phyloP scores from a whole-genome alignment of 2,329 filamentous ascomycete genomes.

The Daldinia sp. region DNA sequence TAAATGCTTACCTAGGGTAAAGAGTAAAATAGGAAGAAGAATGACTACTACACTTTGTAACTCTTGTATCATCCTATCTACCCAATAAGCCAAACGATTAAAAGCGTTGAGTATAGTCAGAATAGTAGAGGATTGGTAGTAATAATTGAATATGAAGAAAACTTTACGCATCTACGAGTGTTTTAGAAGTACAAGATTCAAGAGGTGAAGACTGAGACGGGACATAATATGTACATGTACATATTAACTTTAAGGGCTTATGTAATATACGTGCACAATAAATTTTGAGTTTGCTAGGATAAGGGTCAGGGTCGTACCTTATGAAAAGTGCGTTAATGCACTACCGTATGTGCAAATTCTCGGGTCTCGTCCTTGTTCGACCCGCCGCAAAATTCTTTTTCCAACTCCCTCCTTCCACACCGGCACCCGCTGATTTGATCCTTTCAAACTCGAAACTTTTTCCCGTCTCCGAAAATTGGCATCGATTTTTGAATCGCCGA shows the following conservation, averaged over 20 bases:
- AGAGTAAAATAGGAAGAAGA: no score
- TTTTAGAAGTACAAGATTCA: no score
- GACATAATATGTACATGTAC: background rate
- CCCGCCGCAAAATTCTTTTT: constrained; percentile 50
- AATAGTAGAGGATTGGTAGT: no score
- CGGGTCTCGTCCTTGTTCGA: constrained; percentile 6
- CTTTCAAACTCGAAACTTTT: constrained; percentile 44
- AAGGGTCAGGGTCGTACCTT: background rate
- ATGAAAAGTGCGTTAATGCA: background rate
- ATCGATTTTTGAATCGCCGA: constrained; percentile 15
- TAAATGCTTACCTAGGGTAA: no score
- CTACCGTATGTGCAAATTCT: background rate
- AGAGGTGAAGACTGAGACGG: no score
- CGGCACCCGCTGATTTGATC: constrained; percentile 42
- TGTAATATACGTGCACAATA: constrained; percentile 3
- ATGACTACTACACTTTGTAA: no score
- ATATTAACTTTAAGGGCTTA: background rate
- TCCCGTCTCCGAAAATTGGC: constrained; percentile 44
- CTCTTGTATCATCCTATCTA: no score
- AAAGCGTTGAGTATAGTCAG: no score
- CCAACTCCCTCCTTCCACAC: constrained; percentile 46
- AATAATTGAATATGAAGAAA: no score
- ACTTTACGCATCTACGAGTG: no score
- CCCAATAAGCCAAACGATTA: no score
- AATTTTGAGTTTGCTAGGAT: background rate